Evolutionary conservation across 2,329 filamentous ascomycete species (phyloP), one percentile per base, ranked within the genome.

Genomic region (Cytospora paraplurivora): DNA sequence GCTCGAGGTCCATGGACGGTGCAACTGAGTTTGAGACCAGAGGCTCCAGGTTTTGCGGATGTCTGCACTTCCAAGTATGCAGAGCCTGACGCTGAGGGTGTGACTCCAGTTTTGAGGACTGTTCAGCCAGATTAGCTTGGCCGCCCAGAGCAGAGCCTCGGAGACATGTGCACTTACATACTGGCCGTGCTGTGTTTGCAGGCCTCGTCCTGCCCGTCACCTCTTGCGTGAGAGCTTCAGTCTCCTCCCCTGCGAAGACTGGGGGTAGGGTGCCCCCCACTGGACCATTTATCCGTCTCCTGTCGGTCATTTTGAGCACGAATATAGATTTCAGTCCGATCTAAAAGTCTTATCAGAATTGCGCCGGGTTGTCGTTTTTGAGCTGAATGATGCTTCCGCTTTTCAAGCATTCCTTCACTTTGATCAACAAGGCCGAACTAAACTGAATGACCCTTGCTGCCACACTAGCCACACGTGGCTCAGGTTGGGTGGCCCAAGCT

Each of bases 1-100:
- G 95, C 93, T 69, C 93, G 88, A 4, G 95, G 95, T 1, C 95
- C 95, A 77, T 98, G 94, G 61, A 98, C 92, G 12, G 92, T 93
- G 75, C 93, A 97, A 67, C 89, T 91, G 66, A 99, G 87, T 76
- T 99, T 99, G 72, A 98, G 84, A 58, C 91, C 91, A 12, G 74
- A 76, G 11, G 69, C 69, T 8, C 73, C 72, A 7, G 68, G 66
- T 37, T 71, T 72, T 75, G 77, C 62, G 78, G 81, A 68, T 76
- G 78, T 71, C 70, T 85, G 84, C 56, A 89, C 78, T 72, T 90
- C 92, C 61, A 94, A 82, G 75, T 94, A 99, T 61, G 95, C 92
- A 19, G 93, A 97, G 15, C 95, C 95, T 56, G 92, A 95, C 13
- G 95, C 95, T 15, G 94, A 96, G 19, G 95, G 94, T 0, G 95